Percentiles rank a stretch among this genome's conserved stretches.
Conservation (phyloP, 2,329 filamentous ascomycete genomes). For the Pyrenochaeta sp. region DNA sequence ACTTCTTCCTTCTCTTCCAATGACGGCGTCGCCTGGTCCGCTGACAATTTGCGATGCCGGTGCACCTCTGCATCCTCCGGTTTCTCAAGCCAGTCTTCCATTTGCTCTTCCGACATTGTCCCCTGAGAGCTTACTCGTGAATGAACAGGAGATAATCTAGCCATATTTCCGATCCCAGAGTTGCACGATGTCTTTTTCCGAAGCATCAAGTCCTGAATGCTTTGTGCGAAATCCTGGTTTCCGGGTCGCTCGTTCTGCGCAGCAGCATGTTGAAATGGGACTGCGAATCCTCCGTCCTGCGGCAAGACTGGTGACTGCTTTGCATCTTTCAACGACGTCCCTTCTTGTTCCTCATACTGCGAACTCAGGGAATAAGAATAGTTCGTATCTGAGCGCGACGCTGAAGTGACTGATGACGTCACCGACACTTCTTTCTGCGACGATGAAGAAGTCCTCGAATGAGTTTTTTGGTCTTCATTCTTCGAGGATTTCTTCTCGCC, state of each 20-base stretch:
- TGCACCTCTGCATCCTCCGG: constrained; percentile 26
- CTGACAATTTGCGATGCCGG: constrained; percentile 16
- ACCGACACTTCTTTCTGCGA: neutral
- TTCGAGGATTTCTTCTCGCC: neutral
- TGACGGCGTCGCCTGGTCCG: too few relatives aligned
- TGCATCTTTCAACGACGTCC: neutral
- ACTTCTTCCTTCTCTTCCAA: too few relatives aligned
- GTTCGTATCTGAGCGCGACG: constrained; percentile 6
- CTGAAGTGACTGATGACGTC: constrained; percentile 7
- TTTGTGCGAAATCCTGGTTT: constrained; percentile 7
- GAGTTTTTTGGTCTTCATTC: neutral
- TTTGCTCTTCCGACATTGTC: constrained; percentile 27
- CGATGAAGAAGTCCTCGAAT: constrained; percentile 3
- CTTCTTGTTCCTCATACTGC: too few relatives aligned
- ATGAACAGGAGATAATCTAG: constrained; percentile 7
- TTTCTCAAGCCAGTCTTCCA: constrained; percentile 25
- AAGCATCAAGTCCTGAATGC: constrained; percentile 15
- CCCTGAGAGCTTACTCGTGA: constrained; percentile 9
- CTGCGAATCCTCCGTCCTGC: neutral
- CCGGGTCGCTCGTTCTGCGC: constrained; percentile 10
- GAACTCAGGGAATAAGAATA: too few relatives aligned
- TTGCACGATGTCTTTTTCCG: constrained; percentile 15
- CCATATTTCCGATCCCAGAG: neutral
- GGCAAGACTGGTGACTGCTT: neutral
- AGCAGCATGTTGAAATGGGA: constrained; percentile 7